These are phyloP conservation scores for Macrophomina tecta DNA, from an alignment of 2,329 filamentous ascomycete species.

Conservation along the genomic window DNA sequence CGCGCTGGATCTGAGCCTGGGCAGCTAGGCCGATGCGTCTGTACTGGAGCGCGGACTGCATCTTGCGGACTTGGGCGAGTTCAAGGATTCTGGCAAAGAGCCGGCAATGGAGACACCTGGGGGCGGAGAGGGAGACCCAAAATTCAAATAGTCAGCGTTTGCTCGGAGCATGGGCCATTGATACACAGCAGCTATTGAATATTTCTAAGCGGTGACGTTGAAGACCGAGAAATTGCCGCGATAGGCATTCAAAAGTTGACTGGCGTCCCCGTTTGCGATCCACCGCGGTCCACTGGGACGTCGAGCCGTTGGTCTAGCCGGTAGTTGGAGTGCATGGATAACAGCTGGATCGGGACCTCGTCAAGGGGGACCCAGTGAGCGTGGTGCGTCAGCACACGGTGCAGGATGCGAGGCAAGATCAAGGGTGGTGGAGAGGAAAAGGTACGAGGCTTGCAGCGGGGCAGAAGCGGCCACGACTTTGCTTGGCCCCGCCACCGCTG, in stretches of 20 bases:
- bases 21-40: slow-evolving; percentile 31
- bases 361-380: not conserved
- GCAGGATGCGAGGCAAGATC: too few species aligned
- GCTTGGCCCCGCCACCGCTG: too few species aligned
- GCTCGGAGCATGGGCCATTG: not conserved
- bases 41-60: slow-evolving; percentile 40
- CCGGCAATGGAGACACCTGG: not conserved
- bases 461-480: not conserved
- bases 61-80: slow-evolving; percentile 13
- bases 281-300: not conserved
- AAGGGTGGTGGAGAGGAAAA: not conserved
- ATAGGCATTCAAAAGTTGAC: not conserved
- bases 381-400: not conserved
- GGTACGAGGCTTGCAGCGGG: not conserved
- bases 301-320: not conserved
- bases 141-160: not conserved
- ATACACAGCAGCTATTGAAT: not conserved
- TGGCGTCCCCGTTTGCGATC: not conserved
- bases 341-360: not conserved
- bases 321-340: not conserved
- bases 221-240: slow-evolving; percentile 14
- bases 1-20: slow-evolving; percentile 31
- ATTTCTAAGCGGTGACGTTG: slow-evolving; percentile 27
- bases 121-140: not conserved
- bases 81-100: not conserved